Base-by-base conservation (phyloP, 1,284 basidiomycete genomes). In the Tylopilus sp. region DNA sequence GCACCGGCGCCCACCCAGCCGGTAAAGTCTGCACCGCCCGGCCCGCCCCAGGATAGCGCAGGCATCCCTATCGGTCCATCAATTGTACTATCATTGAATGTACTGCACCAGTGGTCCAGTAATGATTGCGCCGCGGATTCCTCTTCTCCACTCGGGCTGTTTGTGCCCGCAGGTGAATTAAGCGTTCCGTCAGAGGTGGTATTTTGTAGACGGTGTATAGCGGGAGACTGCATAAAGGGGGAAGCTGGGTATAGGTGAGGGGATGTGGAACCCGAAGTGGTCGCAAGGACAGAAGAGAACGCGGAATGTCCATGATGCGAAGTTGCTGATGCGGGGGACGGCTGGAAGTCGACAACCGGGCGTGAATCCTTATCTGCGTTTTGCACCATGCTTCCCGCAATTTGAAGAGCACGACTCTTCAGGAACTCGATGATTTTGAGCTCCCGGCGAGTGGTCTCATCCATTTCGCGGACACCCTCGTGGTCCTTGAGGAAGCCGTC, bases 341-440 rank as follows among this genome's bases (percentile, higher is more conserved):
- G 62, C 47, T 82, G 77, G 5, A 77, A 53, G 63, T 66, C 54
- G 58, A 48, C 51, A 48, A 51, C 33, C 53, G 53, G 35, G 46
- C 48, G 50, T 53, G 62, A 47, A 56, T 65, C 49, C 36, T 53
- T 57, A 10, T 65, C 59, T 14, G 33, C 20, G 18, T 48, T 51
- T 26, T 57, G 60, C 9, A 29, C 20, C 42, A 58, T 54, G 54
- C 61, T 56, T 50, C 78, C 78, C 35, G 76, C 73, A 47, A 67
- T 64, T 57, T 83, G 77, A 20, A 77, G 77, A 7, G 82, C 80
- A 59, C 84, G 86, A 45, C 64, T 72, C 67, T 83, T 85, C 54
- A 91, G 66, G 59, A 91, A 88, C 67, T 88, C 83, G 51, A 91
- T 88, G 21, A 86, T 90, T 60, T 82, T 87, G 57, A 90, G 72